Conservation (phyloP, 768 basidiomycete species). For the Russula sp. region DNA sequence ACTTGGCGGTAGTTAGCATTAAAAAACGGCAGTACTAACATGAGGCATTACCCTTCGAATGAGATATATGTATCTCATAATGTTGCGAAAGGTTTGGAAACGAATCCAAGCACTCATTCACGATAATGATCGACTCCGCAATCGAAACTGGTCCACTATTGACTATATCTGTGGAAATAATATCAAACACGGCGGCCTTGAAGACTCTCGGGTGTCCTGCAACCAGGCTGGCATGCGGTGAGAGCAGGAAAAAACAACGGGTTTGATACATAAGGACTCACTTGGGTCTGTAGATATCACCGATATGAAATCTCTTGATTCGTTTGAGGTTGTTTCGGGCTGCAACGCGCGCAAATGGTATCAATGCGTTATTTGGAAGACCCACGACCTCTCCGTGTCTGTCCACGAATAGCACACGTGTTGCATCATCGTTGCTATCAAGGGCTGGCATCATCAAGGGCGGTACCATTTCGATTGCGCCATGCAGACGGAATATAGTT, state of each 20-base stretch:
- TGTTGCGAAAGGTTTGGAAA: slow-evolving; percentile 62
- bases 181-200: slow-evolving; percentile 77
- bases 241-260: neutral
- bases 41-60: slow-evolving; percentile 54
- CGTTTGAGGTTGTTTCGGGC: slow-evolving; percentile 55
- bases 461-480: slow-evolving; percentile 82
- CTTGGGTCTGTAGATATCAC: slow-evolving; percentile 66
- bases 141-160: slow-evolving; percentile 60
- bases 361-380: slow-evolving; percentile 63
- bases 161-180: slow-evolving; percentile 66
- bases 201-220: slow-evolving; percentile 66
- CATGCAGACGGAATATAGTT: slow-evolving; percentile 79
- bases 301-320: slow-evolving; percentile 79
- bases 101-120: slow-evolving; percentile 56
- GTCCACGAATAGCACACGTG: slow-evolving; percentile 71
- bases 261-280: slow-evolving; percentile 27
- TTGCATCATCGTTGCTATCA: slow-evolving; percentile 53
- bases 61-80: slow-evolving; percentile 75
- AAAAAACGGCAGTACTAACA: neutral
- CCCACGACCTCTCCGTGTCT: slow-evolving; percentile 68
- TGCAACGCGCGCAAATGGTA: slow-evolving; percentile 79
- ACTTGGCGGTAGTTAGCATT: slow-evolving; percentile 37
- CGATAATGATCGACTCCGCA: slow-evolving; percentile 66
- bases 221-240: slow-evolving; percentile 38
- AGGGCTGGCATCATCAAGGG: slow-evolving; percentile 73